phyloP scores from a whole-genome alignment of 176 grass and related monocot genomes.

The Poa pratensis region DNA sequence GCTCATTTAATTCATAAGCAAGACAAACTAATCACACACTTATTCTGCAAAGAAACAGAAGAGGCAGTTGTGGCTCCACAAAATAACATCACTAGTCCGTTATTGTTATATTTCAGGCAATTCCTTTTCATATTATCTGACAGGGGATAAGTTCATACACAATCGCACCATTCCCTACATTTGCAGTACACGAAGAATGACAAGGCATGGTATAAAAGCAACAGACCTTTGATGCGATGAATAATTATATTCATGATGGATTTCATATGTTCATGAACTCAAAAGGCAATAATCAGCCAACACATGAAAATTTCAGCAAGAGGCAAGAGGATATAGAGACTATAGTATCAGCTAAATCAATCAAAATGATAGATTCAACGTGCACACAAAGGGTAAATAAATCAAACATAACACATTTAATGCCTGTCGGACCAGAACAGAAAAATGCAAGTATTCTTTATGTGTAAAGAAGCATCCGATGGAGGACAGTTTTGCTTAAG shows the following conservation, averaged over 20 bases:
- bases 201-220: slow-evolving; percentile 22
- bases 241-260: slow-evolving; percentile 16
- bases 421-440: not conserved
- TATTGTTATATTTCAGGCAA: not conserved
- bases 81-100: not conserved
- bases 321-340: not conserved
- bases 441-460: slow-evolving; percentile 20
- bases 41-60: slow-evolving; percentile 35
- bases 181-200: slow-evolving; percentile 22
- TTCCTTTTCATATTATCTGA: slow-evolving; percentile 30
- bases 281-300: slow-evolving; percentile 14
- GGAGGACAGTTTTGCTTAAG: not conserved
- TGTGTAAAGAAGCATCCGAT: slow-evolving; percentile 7
- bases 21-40: not conserved
- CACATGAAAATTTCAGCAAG: not conserved
- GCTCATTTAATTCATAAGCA: slow-evolving; percentile 22
- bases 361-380: slow-evolving; percentile 12
- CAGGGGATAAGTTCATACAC: slow-evolving; percentile 13
- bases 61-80: slow-evolving; percentile 12
- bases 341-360: slow-evolving; percentile 13
- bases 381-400: slow-evolving; percentile 21
- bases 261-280: slow-evolving; percentile 27
- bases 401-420: not conserved
- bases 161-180: slow-evolving; percentile 25
- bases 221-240: slow-evolving; percentile 1